Base-by-base conservation (phyloP, 2,329 filamentous ascomycete species). In the Eurotiales sp. region DNA sequence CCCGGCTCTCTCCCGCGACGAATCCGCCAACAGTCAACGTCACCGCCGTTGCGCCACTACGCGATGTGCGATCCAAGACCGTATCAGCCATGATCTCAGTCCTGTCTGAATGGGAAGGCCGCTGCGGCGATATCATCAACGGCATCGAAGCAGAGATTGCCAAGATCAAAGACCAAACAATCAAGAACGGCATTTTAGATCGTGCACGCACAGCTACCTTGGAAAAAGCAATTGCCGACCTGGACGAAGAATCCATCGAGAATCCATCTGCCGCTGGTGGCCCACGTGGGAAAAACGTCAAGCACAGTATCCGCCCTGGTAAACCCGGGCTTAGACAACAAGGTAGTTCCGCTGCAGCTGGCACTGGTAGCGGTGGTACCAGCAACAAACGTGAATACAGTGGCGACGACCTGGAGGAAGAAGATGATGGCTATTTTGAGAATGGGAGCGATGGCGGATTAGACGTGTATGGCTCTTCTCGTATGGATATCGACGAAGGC, bases 1-100 rank as follows among this genome's bases (percentile, higher is more conserved):
- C 86, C 6, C 91, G 88, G 36, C 85, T 99, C 51, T 90, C 96
- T 65, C 90, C 93, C 3, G 88, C 96, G 65, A 89, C 91, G 3
- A 82, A 82, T 52, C 79, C 85, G 50, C 82, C 86, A 29, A 79
- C 81, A 54, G 86, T 97, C 19, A 82, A 86, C 64, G 84, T 97
- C 49, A 86, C 85, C 46, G 86, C 87, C 55, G 84, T 96, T 27
- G 84, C 91, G 0, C 87, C 93, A 0, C 81, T 96, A 1, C 90
- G 93, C 17, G 93, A 99, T 67, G 81, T 96, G 1, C 80, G 83
- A 1, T 90, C 90, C 0, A 82, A 83, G 52, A 82, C 85, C 51
- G 79, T 96, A 11, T 81, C 84, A 0, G 70, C 73, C 1, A 85
- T 96, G 73, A 79, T 90, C 23, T 67, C 72, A 3, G 81, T 84